These are phyloP conservation scores for Bryum argenteum DNA, from an alignment of 225 moss, liverwort and hornwort species.

Conservation along the genomic window DNA sequence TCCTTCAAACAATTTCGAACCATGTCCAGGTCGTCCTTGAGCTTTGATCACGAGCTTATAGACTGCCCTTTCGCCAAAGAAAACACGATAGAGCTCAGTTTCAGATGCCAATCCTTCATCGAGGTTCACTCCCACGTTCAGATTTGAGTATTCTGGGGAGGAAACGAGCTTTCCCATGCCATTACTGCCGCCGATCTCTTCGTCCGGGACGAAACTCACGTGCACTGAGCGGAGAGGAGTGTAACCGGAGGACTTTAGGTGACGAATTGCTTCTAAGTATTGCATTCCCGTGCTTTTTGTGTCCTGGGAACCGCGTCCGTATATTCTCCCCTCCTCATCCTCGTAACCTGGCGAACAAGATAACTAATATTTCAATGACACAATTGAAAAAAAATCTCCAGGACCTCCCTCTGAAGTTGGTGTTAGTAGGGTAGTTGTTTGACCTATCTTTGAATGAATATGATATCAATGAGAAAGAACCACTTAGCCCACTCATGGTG, in stretches of 20 bases:
- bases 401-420: too few relatives aligned
- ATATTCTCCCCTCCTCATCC: constrained; percentile 58
- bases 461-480: too few relatives aligned
- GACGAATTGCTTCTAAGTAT: constrained; percentile 78
- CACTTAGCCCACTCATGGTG: too few relatives aligned
- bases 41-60: constrained; percentile 76
- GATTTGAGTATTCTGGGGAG: constrained; percentile 47
- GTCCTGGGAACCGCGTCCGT: constrained; percentile 71
- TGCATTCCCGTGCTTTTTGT: constrained; percentile 86
- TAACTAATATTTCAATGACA: too few relatives aligned
- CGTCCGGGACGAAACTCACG: constrained; percentile 78
- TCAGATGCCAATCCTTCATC: constrained; percentile 57
- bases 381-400: not conserved
- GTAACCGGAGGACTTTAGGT: constrained; percentile 34
- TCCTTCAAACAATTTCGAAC: constrained; percentile 50
- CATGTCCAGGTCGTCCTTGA: constrained; percentile 54
- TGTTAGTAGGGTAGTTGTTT: too few relatives aligned
- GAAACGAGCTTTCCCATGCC: constrained; percentile 58
- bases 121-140: constrained; percentile 65
- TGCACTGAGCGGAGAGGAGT: constrained; percentile 61
- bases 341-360: constrained; percentile 7
- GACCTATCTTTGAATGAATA: too few relatives aligned
- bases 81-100: constrained; percentile 36
- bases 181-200: constrained; percentile 67
- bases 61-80: constrained; percentile 58